Base-by-base conservation (phyloP, 768 basidiomycete genomes). In the Naganishia onofrii region DNA sequence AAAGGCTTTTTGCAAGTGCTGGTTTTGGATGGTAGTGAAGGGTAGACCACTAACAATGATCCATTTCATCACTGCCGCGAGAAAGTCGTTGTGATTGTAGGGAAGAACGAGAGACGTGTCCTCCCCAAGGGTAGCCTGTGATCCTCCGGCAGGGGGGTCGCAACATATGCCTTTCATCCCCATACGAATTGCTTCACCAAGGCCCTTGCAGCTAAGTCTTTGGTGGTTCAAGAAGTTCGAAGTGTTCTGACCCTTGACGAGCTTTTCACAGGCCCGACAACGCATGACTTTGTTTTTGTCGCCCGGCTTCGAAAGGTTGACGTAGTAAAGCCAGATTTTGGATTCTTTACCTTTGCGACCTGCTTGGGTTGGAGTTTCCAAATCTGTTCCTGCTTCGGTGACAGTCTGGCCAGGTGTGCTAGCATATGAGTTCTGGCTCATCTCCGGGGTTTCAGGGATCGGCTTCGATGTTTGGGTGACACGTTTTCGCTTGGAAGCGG, bases 1-100 rank as follows among this genome's bases (percentile, higher is more conserved):
- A 44, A 63, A 63, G 21, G 60, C 60, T 26, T 44, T 4, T 26
- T 63, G 38, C 38, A 63, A 19, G 6, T 42, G n/a, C 42, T n/a
- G n/a, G 38, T 63, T 44, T 46, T 63, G 23, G 8, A 63, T 63
- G 38, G 42, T 44, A 4, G 60, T 63, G 15, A 63, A 63, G 15
- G 60, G 60, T 17, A 63, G 42, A 26, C 60, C 60, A n/a, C 23
- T 44, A 26, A 44, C 38, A n/a, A 44, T 63, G 21, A 44, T 63
- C 60, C 60, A 63, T 44, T n/a, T 42, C 9, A 63, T 63, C 26
- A 63, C 42, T 3, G 60, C 60, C 7, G 23, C 29, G 1, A 26
- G 38, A 26, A 63, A 63, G 12, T 15, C 38, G 8, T 26, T 44
- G 1, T 13, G 60, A 17, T 63, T 44, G 60, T 42, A 42, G 42